Evolutionary conservation across 2,329 filamentous ascomycete species (phyloP).

Genomic region (Colletotrichum spaethianum): DNA sequence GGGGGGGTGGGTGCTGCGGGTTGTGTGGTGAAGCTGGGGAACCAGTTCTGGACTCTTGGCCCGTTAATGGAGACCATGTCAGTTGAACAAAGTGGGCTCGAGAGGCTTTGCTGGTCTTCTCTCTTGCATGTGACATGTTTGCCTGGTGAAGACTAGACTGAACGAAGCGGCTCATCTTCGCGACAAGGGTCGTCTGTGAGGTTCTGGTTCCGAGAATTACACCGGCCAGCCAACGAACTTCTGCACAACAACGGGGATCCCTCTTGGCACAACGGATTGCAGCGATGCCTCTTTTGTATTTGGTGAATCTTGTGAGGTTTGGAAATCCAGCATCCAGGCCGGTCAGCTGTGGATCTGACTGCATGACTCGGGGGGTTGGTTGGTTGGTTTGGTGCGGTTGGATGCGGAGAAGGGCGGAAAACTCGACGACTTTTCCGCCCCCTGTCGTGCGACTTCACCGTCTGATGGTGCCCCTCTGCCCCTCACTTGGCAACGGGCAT

Average conservation of each 20-base stretch:
- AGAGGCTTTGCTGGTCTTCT: not conserved
- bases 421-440: conserved; percentile 32
- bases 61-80: conserved; percentile 5
- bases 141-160: not conserved
- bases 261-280: conserved; percentile 8
- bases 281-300: not conserved
- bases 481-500: conserved; percentile 34
- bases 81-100: not conserved
- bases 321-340: not conserved
- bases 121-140: conserved; percentile 23
- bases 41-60: conserved; percentile 33
- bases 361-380: conserved; percentile 31
- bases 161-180: conserved; percentile 16
- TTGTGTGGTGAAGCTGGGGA: conserved; percentile 34
- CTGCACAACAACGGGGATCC: conserved; percentile 5
- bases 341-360: conserved; percentile 4
- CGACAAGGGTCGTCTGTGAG: conserved; percentile 4
- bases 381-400: conserved; percentile 1
- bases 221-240: conserved; percentile 9
- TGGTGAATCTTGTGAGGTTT: not conserved
- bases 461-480: conserved; percentile 27
- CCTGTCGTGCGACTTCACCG: conserved; percentile 15
- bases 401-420: conserved; percentile 36
- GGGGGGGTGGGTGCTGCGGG: conserved; percentile 20
- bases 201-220: conserved; percentile 26